Percentiles rank a stretch among this genome's conserved stretches.
Evolutionary conservation across 441 rosid species (phyloP).

Genomic region (Corymbia calophylla): DNA sequence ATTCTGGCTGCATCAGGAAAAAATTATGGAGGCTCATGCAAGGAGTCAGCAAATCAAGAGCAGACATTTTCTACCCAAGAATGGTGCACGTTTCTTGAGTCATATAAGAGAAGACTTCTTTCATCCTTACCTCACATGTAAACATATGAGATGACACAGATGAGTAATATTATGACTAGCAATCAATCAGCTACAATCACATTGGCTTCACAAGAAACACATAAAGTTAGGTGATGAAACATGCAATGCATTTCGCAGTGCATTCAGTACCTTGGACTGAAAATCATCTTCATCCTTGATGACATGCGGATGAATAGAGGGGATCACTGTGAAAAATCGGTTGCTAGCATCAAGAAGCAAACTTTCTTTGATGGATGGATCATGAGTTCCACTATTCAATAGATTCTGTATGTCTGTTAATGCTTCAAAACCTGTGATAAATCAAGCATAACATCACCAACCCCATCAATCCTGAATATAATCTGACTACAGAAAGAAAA

Average conservation of each 20-base stretch:
- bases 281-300: slow-evolving; percentile 87
- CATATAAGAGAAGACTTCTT: neutral
- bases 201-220: neutral
- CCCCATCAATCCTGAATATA: neutral
- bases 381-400: slow-evolving; percentile 30
- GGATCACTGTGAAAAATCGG: slow-evolving; percentile 88
- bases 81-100: neutral
- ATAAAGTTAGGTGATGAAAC: neutral
- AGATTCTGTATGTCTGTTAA: slow-evolving; percentile 87
- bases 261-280: slow-evolving; percentile 67
- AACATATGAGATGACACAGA: neutral
- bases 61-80: neutral
- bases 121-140: neutral
- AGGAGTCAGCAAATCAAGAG: neutral
- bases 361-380: slow-evolving; percentile 63
- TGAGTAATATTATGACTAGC: neutral
- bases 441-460: neutral
- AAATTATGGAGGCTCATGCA: neutral
- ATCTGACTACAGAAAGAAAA: neutral
- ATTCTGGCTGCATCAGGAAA: neutral
- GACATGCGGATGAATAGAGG: slow-evolving; percentile 82
- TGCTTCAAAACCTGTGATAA: slow-evolving; percentile 85
- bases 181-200: neutral
- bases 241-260: neutral
- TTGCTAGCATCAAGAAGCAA: slow-evolving; percentile 90